Base-by-base conservation (phyloP, 176 grass and related monocot genomes). In the Eragrostis nindensis region DNA sequence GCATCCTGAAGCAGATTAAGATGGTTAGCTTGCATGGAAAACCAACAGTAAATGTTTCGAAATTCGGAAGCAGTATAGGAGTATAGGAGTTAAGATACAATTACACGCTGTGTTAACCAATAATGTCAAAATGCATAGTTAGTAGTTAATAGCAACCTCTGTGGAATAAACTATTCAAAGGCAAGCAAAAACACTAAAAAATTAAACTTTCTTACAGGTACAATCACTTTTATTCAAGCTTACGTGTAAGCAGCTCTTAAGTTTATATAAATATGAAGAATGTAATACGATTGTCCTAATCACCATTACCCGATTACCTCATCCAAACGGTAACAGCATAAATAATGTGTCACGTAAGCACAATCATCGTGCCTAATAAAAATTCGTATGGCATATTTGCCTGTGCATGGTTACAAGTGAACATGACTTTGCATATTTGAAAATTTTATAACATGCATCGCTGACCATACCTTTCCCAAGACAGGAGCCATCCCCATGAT, bases 401-500 rank as follows among this genome's bases (percentile, higher is more conserved):
- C 13, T 32, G 12, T 32, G 27, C 29, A 64, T 2, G 29, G 27
- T 36, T 10, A 66, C 13, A 39, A 39, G 16, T 39, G 17, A 18
- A 38, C 14, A 38, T 8, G 2, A 18, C 2, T 30, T 21, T 7
- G 30, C 32, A 66, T 19, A 19, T 57, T 53, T 8, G 15, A 75
- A 18, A 59, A 55, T 62, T 36, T 36, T 14, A 76, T 30, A 66
- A 53, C 40, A 45, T 81, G 57, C 67, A 66, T 77, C 54, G 61
- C 22, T 82, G 59, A 52, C 42, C 42, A 18, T 44, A 82, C 95
- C 95, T 98, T 98, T 49, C 92, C 95, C 70, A 98, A 81, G 25
- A 93, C 86, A 70, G 95, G 95, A 68, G 95, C 95, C 95, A 98
- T 95, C 65, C 95, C 95, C 95, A 98, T 98, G 42, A 98, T 98